A percentile compares a stretch with the other conserved stretches of the same genome.
Conservation (phyloP, 140 eudicot genomes). For the Ambrosia hybrid region DNA sequence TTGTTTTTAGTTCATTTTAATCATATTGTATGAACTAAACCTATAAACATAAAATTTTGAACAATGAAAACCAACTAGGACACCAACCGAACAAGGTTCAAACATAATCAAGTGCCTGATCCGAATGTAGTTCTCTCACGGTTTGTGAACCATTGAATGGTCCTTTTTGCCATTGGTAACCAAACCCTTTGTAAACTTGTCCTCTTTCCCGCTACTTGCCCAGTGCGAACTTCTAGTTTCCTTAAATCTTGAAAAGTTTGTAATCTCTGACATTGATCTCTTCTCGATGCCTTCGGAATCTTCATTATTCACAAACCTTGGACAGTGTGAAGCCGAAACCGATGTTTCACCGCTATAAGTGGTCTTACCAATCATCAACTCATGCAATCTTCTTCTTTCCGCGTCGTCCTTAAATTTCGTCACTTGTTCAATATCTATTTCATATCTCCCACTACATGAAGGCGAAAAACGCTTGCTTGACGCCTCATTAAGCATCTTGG, state of each 20-base stretch:
- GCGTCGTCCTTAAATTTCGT: constrained; percentile 52
- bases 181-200: constrained; percentile 44
- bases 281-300: constrained; percentile 30
- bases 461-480: constrained; percentile 49
- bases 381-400: constrained; percentile 42
- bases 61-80: neutral
- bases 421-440: constrained; percentile 31
- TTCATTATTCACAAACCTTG: neutral
- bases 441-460: constrained; percentile 32
- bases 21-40: neutral
- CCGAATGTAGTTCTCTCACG: constrained; percentile 34
- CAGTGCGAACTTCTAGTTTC: constrained; percentile 25
- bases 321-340: constrained; percentile 27
- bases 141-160: constrained; percentile 58
- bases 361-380: constrained; percentile 27
- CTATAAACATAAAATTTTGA: neutral
- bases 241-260: constrained; percentile 41
- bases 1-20: neutral
- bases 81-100: constrained; percentile 12
- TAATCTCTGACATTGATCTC: constrained; percentile 66
- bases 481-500: constrained; percentile 56
- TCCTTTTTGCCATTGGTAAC: constrained; percentile 63
- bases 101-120: constrained; percentile 24
- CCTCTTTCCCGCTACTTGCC: constrained; percentile 28
- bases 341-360: constrained; percentile 29